Evolutionary conservation across 192 early-diverging fungal genomes (phyloP).

Genomic region (Entomortierella lignicola): DNA sequence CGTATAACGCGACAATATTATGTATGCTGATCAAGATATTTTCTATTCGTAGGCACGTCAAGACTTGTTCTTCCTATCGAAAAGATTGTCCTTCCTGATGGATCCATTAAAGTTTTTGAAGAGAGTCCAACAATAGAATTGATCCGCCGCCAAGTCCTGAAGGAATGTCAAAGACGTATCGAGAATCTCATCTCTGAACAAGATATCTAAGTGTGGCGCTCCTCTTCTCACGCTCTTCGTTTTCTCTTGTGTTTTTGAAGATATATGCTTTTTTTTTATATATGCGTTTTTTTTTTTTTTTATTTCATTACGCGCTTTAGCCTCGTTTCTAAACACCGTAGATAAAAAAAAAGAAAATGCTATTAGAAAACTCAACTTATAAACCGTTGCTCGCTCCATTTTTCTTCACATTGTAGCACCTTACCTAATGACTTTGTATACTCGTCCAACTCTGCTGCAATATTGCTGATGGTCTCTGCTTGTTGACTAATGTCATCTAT

Average conservation of each 20-base stretch:
- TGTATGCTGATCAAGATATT: not conserved
- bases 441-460: slow-evolving; percentile 55
- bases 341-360: not conserved
- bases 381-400: too few species aligned
- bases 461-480: slow-evolving; percentile 55
- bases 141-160: slow-evolving; percentile 23
- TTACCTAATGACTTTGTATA: slow-evolving; percentile 58
- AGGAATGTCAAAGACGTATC: slow-evolving; percentile 44
- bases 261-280: too few species aligned
- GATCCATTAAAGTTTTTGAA: slow-evolving; percentile 17
- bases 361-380: not conserved
- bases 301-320: slow-evolving; percentile 3
- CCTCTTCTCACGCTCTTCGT: not conserved
- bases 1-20: not conserved
- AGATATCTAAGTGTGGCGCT: not conserved
- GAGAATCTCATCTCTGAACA: slow-evolving; percentile 10
- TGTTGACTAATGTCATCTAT: slow-evolving; percentile 60
- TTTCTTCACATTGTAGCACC: too few species aligned
- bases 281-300: not conserved
- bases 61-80: slow-evolving; percentile 66
- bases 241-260: not conserved
- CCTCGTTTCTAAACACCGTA: not conserved
- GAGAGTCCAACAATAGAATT: slow-evolving; percentile 25
- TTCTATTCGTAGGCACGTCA: slow-evolving; percentile 58
- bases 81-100: slow-evolving; percentile 55